These are phyloP conservation scores for Scenedesmus sp. DNA, from an alignment of 163 green algal genomes.

Conservation along the genomic window DNA sequence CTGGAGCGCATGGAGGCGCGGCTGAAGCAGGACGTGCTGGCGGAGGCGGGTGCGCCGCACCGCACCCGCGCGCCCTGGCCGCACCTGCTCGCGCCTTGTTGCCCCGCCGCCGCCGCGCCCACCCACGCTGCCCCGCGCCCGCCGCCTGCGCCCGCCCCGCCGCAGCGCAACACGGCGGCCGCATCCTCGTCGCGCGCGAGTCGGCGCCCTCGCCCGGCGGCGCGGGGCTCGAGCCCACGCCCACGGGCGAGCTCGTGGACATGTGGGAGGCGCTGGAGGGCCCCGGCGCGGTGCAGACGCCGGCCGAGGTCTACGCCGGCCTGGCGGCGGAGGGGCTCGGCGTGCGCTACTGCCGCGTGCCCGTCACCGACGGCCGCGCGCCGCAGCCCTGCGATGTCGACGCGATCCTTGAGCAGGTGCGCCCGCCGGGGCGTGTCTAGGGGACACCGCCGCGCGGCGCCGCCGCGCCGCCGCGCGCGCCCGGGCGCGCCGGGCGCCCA, in stretches of 20 bases:
- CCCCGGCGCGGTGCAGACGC: slow-evolving; percentile 74
- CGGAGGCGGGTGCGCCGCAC: slow-evolving; percentile 57
- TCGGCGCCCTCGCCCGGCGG: slow-evolving; percentile 15
- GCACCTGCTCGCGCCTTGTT: slow-evolving; percentile 18
- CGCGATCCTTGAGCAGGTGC: slow-evolving; percentile 36
- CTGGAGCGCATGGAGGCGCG: slow-evolving; percentile 93
- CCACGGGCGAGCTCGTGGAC: slow-evolving; percentile 45
- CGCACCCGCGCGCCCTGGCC: background rate
- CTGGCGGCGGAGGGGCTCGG: slow-evolving; percentile 72
- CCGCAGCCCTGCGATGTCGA: slow-evolving; percentile 57
- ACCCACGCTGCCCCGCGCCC: too few species aligned
- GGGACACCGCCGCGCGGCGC: too few species aligned
- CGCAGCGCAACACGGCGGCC: slow-evolving; percentile 61
- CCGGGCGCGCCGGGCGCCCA: background rate
- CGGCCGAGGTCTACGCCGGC: slow-evolving; percentile 78
- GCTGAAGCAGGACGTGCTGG: slow-evolving; percentile 83
- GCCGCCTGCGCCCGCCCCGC: too few species aligned
- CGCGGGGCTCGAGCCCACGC: background rate
- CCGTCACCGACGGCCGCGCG: slow-evolving; percentile 87
- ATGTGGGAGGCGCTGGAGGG: slow-evolving; percentile 64
- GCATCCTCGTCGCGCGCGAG: slow-evolving; percentile 84
- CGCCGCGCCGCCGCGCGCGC: too few species aligned
- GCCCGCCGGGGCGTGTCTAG: too few species aligned
- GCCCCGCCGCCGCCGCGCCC: too few species aligned
- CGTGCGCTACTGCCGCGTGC: slow-evolving; percentile 81